phyloP scores from a whole-genome alignment of 106 monocot genomes.

The Dendrobium officinale region DNA sequence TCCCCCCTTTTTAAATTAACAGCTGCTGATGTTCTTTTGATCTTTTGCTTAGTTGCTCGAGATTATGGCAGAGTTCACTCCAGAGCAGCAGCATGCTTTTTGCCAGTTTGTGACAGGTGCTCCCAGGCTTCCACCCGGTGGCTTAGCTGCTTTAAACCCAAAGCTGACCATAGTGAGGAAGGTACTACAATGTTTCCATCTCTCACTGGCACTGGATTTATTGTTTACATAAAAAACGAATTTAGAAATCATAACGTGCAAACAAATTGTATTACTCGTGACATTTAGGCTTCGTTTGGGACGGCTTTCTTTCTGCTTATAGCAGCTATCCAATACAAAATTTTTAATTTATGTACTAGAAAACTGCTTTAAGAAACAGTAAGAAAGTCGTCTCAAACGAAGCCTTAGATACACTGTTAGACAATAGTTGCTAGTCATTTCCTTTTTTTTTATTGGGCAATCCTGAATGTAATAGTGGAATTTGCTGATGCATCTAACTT shows the following conservation, averaged over 20 bases:
- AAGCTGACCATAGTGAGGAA: slow-evolving; percentile 94
- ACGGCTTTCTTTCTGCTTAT: too few relatives aligned
- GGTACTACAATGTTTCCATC: slow-evolving; percentile 26
- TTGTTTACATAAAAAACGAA: background rate
- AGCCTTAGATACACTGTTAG: too few relatives aligned
- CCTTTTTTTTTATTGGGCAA: too few relatives aligned
- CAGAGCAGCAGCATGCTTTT: slow-evolving; percentile 85
- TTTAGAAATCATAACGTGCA: background rate
- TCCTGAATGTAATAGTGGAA: too few relatives aligned
- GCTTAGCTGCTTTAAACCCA: slow-evolving; percentile 81
- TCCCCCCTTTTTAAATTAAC: background rate
- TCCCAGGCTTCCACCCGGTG: slow-evolving; percentile 86
- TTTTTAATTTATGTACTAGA: too few relatives aligned
- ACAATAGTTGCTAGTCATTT: too few relatives aligned
- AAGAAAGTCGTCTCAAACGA: too few relatives aligned
- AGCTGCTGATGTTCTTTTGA: background rate
- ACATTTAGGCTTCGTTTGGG: too few relatives aligned
- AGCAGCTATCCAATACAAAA: too few relatives aligned
- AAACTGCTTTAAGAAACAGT: too few relatives aligned
- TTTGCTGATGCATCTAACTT: background rate
- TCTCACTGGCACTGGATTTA: background rate
- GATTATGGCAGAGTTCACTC: slow-evolving; percentile 82
- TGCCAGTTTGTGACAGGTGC: slow-evolving; percentile 97
- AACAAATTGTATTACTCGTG: too few relatives aligned
- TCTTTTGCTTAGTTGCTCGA: slow-evolving; percentile 63